These are phyloP conservation scores for Eudorina sp. DNA, from an alignment of 139 green algal species.

Conservation along the genomic window DNA sequence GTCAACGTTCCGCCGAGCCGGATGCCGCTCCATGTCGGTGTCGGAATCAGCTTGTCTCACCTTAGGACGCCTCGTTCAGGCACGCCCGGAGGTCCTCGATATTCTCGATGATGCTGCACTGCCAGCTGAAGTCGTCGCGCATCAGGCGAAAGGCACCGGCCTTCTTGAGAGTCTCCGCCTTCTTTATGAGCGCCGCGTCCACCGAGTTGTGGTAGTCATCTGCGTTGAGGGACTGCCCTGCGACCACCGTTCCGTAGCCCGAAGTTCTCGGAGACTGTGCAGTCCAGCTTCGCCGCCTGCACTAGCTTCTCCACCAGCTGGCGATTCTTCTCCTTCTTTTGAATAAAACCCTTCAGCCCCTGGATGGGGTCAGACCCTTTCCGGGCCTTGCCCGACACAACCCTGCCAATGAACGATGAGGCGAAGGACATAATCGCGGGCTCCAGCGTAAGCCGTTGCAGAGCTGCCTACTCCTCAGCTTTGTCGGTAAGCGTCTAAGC, in stretches of 20 bases:
- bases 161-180: neutral
- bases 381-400: neutral
- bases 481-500: too few species aligned
- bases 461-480: neutral
- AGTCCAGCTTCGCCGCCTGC: neutral
- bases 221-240: neutral
- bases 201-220: neutral
- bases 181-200: conserved; percentile 14
- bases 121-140: neutral
- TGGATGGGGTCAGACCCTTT: neutral
- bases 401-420: neutral
- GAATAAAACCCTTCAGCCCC: neutral
- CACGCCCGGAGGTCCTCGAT: conserved; percentile 7
- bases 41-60: neutral
- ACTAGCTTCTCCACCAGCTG: neutral
- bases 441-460: neutral
- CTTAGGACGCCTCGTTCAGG: conserved; percentile 8
- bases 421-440: neutral
- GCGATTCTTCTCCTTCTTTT: neutral
- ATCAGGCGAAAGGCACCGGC: conserved; percentile 3
- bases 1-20: too few species aligned
- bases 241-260: conserved; percentile 2
- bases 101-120: conserved; percentile 27
- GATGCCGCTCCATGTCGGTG: too few species aligned
- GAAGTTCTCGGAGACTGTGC: neutral